Conservation (phyloP, 1,284 basidiomycete genomes). For the Cryptococcus wingfieldii region DNA sequence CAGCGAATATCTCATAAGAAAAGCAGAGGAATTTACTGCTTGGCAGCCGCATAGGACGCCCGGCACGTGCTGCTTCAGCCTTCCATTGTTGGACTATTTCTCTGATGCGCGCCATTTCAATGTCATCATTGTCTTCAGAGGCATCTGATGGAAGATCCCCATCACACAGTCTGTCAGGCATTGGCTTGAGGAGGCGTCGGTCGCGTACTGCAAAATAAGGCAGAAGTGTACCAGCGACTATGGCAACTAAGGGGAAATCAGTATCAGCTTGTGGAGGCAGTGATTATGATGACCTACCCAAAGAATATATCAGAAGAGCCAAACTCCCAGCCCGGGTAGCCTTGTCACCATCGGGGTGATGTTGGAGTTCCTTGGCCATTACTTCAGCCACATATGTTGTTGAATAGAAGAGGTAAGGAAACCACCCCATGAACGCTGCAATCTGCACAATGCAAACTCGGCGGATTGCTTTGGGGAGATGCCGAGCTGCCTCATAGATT, state of each 20-base stretch:
- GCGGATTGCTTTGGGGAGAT: constrained; percentile 74
- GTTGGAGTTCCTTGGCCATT: constrained; percentile 69
- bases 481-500: constrained; percentile 66
- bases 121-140: constrained; percentile 65
- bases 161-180: constrained; percentile 38
- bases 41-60: constrained; percentile 68
- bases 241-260: constrained; percentile 61
- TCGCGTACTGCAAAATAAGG: constrained; percentile 78
- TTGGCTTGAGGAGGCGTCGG: constrained; percentile 63
- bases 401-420: constrained; percentile 91
- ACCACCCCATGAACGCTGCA: constrained; percentile 60
- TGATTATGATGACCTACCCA: constrained; percentile 55
- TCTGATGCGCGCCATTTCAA: constrained; percentile 63
- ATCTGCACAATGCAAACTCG: constrained; percentile 73
- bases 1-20: neutral
- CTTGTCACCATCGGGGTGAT: constrained; percentile 69
- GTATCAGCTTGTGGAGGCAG: neutral
- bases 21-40: constrained; percentile 48
- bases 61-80: constrained; percentile 68
- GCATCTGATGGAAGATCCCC: constrained; percentile 40
- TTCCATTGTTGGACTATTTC: constrained; percentile 74
- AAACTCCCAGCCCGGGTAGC: constrained; percentile 83
- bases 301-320: constrained; percentile 84
- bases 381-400: constrained; percentile 89
- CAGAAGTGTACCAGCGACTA: constrained; percentile 72